Conservation (phyloP, 2,329 filamentous ascomycete genomes). For the Metarhizium sp. region DNA sequence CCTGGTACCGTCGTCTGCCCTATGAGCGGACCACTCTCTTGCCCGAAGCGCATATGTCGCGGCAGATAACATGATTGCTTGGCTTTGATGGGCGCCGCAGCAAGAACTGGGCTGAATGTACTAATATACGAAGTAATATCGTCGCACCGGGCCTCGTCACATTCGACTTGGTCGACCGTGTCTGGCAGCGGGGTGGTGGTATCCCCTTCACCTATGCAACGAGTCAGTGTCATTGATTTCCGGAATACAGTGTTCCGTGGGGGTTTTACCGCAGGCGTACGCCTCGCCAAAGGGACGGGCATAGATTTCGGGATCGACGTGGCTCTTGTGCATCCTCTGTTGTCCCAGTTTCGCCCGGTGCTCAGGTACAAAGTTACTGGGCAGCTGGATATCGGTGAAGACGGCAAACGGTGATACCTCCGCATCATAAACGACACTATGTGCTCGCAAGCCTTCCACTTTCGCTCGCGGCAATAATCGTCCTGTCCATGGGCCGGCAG, state of each 20-base stretch:
- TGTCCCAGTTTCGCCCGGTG: constrained; percentile 38
- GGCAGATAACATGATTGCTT: constrained; percentile 93
- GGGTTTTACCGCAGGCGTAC: constrained; percentile 69
- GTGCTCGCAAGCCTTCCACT: constrained; percentile 50
- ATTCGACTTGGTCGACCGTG: constrained; percentile 64
- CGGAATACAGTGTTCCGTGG: not conserved
- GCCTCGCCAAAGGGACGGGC: constrained; percentile 80
- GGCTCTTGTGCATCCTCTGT: constrained; percentile 45
- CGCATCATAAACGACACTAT: constrained; percentile 56
- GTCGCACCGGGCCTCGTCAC: constrained; percentile 69
- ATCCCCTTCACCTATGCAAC: constrained; percentile 60
- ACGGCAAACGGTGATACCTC: constrained; percentile 65
- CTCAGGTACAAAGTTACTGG: constrained; percentile 49
- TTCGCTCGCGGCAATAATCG: constrained; percentile 47
- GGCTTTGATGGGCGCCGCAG: constrained; percentile 58
- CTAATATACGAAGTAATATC: constrained; percentile 75
- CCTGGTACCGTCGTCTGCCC: constrained; percentile 66
- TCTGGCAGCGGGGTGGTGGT: constrained; percentile 62
- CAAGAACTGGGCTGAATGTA: constrained; percentile 55
- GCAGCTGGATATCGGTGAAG: constrained; percentile 79
- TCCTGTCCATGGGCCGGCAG: constrained; percentile 56
- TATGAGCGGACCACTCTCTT: constrained; percentile 61
- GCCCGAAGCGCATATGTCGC: constrained; percentile 55
- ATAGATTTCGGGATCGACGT: constrained; percentile 86
- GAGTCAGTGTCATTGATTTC: constrained; percentile 2